phyloP scores from a whole-genome alignment of 768 basidiomycete species.

The Russula griseocarnosa region DNA sequence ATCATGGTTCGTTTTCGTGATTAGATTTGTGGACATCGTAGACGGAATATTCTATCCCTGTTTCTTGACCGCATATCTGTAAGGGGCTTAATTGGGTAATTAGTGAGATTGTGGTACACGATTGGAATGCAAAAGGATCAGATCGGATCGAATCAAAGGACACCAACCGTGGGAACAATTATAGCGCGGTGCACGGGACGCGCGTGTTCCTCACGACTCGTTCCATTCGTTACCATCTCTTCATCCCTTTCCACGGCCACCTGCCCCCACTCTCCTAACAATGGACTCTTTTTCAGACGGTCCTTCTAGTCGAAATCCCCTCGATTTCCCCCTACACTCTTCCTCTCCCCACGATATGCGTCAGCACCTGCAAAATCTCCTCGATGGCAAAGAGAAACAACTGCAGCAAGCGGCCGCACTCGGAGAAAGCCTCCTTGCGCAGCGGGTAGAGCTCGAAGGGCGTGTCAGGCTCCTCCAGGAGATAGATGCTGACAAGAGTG shows the following conservation, averaged over 20 bases:
- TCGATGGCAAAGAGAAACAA: constrained; percentile 89
- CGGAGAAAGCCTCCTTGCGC: constrained; percentile 88
- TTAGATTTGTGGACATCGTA: constrained; percentile 7
- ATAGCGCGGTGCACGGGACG: background rate
- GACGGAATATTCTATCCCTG: constrained; percentile 6
- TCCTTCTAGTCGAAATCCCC: constrained; percentile 2
- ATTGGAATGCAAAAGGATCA: background rate
- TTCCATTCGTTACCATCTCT: background rate
- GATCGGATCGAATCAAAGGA: background rate
- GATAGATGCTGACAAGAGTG: constrained; percentile 56
- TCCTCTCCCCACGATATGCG: constrained; percentile 35
- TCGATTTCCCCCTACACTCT: constrained; percentile 22
- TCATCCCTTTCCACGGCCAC: background rate
- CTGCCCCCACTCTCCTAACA: constrained; percentile 8
- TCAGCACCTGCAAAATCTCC: constrained; percentile 49
- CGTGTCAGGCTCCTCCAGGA: constrained; percentile 80
- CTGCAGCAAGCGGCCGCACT: constrained; percentile 88
- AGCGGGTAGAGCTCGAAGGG: constrained; percentile 91
- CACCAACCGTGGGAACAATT: constrained; percentile 18
- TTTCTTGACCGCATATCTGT: constrained; percentile 18
- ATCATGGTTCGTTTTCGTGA: constrained; percentile 26
- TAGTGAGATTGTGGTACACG: background rate
- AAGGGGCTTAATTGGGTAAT: constrained; percentile 6
- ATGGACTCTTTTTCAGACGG: constrained; percentile 38
- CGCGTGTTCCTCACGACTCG: background rate